Base-by-base conservation (phyloP, 1,284 basidiomycete genomes). In the Mycena citricolor region DNA sequence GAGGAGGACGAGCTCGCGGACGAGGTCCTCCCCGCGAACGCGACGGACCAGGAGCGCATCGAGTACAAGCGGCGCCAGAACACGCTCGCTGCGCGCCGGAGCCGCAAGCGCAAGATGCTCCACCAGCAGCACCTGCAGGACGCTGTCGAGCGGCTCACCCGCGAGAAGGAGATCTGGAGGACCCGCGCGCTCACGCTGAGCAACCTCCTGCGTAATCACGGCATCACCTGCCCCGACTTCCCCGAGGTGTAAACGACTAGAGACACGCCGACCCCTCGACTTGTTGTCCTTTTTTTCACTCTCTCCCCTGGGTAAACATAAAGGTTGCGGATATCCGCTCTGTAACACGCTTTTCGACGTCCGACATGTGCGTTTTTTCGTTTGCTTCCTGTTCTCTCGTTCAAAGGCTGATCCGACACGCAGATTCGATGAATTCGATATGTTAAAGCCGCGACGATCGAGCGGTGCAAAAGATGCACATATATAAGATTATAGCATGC, bases 1-100 rank as follows among this genome's bases (percentile, higher is more conserved):
- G 82, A 82, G 45, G 76, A 76, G 17, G 72, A 71, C 28, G 66
- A 74, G 57, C 44, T 68, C 43, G 62, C 60, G 7, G 66, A 71
- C 42, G 57, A 69, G 49, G 60, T 62, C 32, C 55, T 61, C 52
- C 55, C 68, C 42, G 52, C 68, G 43, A 70, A 70, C 51, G 68
- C 66, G n/a, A 74, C 71, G 1, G 83, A 82, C 52, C 67, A 82
- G 58, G 78, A 84, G 60, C 82, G 84, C 51, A 88, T 89, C 55
- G 84, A 82, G 57, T 76, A 75, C 32, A 91, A 90, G 69, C 78
- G 90, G 29, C 74, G 83, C 7, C 82, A 85, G 62, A 93, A 93
- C 57, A 91, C 90, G 0, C 67, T 91, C 8, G 90, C 90, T 1
- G 90, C 90, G 7, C 78, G 90, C 4, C 77, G 84, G 24, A 86